These are phyloP conservation scores for Volvariella volvacea DNA, from an alignment of 1,284 basidiomycete species.

Conservation along the genomic window DNA sequence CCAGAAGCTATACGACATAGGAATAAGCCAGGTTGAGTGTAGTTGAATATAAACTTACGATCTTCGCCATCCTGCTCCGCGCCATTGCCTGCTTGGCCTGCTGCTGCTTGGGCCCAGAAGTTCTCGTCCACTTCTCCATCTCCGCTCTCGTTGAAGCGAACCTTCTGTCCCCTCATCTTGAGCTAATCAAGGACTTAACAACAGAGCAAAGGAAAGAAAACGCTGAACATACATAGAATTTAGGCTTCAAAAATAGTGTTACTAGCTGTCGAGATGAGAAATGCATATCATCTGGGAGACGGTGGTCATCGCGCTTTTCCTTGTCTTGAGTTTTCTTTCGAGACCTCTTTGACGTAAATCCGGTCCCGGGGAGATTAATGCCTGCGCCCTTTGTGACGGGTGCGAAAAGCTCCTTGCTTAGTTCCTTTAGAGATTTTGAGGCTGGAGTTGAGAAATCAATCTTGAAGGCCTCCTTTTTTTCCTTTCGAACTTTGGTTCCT, in stretches of 20 bases:
- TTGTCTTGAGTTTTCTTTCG: slow-evolving; percentile 50
- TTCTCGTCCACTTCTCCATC: slow-evolving; percentile 89
- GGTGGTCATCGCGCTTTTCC: slow-evolving; percentile 71
- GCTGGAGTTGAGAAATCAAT: slow-evolving; percentile 78
- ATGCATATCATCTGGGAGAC: slow-evolving; percentile 95
- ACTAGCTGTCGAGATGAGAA: slow-evolving; percentile 89
- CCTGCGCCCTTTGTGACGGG: slow-evolving; percentile 58
- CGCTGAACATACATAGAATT: slow-evolving; percentile 73
- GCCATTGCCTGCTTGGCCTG: slow-evolving; percentile 63
- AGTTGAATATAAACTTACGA: slow-evolving; percentile 33
- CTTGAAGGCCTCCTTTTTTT: slow-evolving; percentile 83
- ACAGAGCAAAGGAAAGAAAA: background rate
- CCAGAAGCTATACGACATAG: slow-evolving; percentile 27
- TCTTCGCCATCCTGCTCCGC: slow-evolving; percentile 51
- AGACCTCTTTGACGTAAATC: slow-evolving; percentile 34
- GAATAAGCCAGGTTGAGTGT: background rate
- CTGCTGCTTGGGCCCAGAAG: slow-evolving; percentile 93
- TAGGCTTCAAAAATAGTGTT: slow-evolving; percentile 92
- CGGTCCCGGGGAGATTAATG: slow-evolving; percentile 64
- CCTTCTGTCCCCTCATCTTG: slow-evolving; percentile 71
- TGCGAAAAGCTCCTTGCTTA: slow-evolving; percentile 78
- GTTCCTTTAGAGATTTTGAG: slow-evolving; percentile 62
- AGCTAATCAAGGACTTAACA: slow-evolving; percentile 38
- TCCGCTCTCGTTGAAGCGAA: slow-evolving; percentile 46
- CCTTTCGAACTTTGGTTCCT: slow-evolving; percentile 47